A percentile compares a stretch with the other conserved stretches of the same genome.
phyloP scores from a whole-genome alignment of 345 rosid genomes.

The Eutrema heterophyllum region DNA sequence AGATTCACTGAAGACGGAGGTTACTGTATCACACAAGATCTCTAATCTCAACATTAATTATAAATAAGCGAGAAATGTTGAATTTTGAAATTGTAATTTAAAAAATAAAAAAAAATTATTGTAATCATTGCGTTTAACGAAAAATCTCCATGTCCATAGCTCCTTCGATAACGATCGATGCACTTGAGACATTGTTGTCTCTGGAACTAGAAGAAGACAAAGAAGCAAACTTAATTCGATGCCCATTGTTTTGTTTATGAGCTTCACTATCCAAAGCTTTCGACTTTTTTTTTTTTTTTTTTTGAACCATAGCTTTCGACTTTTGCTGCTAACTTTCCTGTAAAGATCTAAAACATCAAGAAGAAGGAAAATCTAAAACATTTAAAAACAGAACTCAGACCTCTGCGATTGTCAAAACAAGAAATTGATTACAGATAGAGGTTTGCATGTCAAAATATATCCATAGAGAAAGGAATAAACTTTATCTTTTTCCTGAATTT shows the following conservation, averaged over 20 bases:
- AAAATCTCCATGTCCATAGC: not conserved
- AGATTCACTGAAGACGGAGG: too few relatives aligned
- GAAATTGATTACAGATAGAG: constrained; percentile 12
- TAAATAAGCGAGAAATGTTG: too few relatives aligned
- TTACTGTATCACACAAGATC: too few relatives aligned
- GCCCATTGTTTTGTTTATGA: constrained; percentile 37
- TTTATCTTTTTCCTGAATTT: too few relatives aligned
- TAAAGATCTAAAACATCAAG: not conserved
- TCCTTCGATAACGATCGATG: constrained; percentile 52
- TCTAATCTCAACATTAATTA: too few relatives aligned
- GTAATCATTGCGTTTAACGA: too few relatives aligned
- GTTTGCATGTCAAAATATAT: constrained; percentile 12
- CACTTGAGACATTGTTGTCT: constrained; percentile 33
- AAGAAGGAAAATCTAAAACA: not conserved
- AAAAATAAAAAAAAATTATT: too few relatives aligned
- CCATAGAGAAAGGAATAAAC: constrained; percentile 8
- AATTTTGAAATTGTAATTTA: too few relatives aligned
- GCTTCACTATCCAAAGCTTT: constrained; percentile 20
- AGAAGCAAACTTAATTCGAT: constrained; percentile 24
- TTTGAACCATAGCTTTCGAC: too few relatives aligned
- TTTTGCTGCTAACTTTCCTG: constrained; percentile 7
- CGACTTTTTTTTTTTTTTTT: too few relatives aligned
- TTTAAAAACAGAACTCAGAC: not conserved
- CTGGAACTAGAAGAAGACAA: constrained; percentile 35
- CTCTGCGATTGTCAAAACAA: constrained; percentile 20